These are phyloP conservation scores for Pulveroboletus sp. DNA, from an alignment of 768 basidiomycete species.

Conservation along the genomic window DNA sequence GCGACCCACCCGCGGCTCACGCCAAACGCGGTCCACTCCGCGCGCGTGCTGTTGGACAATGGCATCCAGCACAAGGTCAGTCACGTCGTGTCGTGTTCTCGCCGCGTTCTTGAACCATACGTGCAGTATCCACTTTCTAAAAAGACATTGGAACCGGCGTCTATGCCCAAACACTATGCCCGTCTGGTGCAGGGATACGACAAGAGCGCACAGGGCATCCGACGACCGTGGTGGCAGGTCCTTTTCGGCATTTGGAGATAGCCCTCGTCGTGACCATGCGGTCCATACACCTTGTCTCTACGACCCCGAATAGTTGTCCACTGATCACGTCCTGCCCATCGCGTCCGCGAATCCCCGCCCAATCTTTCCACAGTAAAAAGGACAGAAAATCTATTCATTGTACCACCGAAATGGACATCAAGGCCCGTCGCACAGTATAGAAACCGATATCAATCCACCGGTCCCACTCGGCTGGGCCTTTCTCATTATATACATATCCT, in stretches of 20 bases:
- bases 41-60: slow-evolving; percentile 53
- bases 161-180: slow-evolving; percentile 70
- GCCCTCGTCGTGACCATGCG: neutral
- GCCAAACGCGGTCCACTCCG: slow-evolving; percentile 55
- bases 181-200: slow-evolving; percentile 72
- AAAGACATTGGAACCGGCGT: slow-evolving; percentile 64
- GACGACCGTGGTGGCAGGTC: slow-evolving; percentile 80
- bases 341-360: neutral
- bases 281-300: neutral
- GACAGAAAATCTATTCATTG: neutral
- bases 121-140: slow-evolving; percentile 64
- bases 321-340: neutral
- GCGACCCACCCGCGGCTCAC: slow-evolving; percentile 69
- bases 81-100: neutral
- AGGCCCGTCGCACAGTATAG: too few relatives aligned
- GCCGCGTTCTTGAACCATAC: slow-evolving; percentile 13
- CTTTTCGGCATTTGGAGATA: slow-evolving; percentile 70
- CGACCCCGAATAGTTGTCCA: neutral
- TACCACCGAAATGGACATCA: neutral
- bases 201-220: slow-evolving; percentile 73
- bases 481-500: neutral
- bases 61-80: slow-evolving; percentile 57
- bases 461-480: neutral
- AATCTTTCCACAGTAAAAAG: neutral
- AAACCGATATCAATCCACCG: neutral